Evolutionary conservation across 2,329 filamentous ascomycete species (phyloP).

Genomic region (Fusarium sp.): DNA sequence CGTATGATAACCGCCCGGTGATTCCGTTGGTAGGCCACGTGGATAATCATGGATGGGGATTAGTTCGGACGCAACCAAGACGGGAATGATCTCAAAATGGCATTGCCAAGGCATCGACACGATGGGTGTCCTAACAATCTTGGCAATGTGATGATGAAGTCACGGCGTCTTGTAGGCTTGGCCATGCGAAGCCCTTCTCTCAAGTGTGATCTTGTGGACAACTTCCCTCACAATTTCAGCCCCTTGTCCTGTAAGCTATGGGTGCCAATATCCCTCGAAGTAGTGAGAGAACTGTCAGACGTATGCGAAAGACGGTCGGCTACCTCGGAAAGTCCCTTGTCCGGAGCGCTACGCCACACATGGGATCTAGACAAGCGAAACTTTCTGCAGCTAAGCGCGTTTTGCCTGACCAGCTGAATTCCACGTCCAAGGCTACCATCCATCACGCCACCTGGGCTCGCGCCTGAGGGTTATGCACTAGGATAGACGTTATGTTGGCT

Average conservation of each 20-base stretch:
- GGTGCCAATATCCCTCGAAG: not conserved
- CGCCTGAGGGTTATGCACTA: not conserved
- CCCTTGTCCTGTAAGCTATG: not conserved
- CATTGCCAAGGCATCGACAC: not conserved
- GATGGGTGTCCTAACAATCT: not conserved
- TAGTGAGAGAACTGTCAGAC: not conserved
- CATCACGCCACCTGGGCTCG: slow-evolving; percentile 28
- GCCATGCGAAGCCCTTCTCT: not conserved
- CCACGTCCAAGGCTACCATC: not conserved
- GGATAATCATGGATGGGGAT: not conserved
- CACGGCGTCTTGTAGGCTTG: not conserved
- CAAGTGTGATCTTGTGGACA: not conserved
- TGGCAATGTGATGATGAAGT: not conserved
- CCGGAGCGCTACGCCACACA: not conserved
- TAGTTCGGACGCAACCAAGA: not conserved
- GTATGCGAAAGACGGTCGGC: not conserved
- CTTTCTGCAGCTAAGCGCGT: not conserved
- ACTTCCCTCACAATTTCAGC: no score
- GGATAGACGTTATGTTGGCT: not conserved
- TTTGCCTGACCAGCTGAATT: not conserved
- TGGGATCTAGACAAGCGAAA: not conserved
- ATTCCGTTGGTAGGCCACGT: not conserved
- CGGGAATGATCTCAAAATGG: not conserved
- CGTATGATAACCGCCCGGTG: not conserved
- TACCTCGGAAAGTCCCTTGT: not conserved